A percentile compares a stretch with the other conserved stretches of the same genome.
These are phyloP conservation scores for Chloropicon primus DNA, from an alignment of 139 green algal genomes.

Conservation along the genomic window DNA sequence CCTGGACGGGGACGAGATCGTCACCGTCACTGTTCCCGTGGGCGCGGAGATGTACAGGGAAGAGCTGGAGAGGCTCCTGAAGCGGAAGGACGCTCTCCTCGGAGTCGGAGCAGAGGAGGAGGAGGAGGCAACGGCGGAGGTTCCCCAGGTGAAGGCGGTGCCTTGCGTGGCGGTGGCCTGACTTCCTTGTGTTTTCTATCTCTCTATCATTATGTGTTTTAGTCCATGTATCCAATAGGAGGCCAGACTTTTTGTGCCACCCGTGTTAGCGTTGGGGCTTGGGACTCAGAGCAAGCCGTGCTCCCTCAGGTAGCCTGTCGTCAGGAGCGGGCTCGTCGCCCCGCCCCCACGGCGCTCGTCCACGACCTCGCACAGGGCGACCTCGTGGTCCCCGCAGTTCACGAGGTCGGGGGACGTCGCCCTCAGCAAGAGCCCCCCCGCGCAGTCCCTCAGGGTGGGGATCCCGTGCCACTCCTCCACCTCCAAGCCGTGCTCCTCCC, in stretches of 20 bases:
- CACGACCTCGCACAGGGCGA: background rate
- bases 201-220: background rate
- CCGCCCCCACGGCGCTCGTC: background rate
- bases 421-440: background rate
- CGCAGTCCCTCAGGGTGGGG: background rate
- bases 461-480: background rate
- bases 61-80: background rate
- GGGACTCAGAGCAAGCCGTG: background rate
- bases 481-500: too few species aligned
- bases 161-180: too few species aligned
- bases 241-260: too few species aligned
- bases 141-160: too few species aligned
- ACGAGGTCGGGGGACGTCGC: background rate
- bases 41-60: constrained; percentile 2
- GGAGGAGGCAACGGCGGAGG: too few species aligned
- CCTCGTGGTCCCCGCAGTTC: background rate
- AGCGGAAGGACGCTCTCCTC: background rate
- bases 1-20: constrained; percentile 1
- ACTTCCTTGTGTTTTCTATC: too few species aligned
- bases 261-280: too few species aligned
- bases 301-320: background rate
- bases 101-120: too few species aligned
- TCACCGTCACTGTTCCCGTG: background rate
- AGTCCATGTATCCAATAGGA: too few species aligned
- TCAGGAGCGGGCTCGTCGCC: background rate